phyloP scores from a whole-genome alignment of 768 basidiomycete genomes.

The Leccinum subgranulosum region DNA sequence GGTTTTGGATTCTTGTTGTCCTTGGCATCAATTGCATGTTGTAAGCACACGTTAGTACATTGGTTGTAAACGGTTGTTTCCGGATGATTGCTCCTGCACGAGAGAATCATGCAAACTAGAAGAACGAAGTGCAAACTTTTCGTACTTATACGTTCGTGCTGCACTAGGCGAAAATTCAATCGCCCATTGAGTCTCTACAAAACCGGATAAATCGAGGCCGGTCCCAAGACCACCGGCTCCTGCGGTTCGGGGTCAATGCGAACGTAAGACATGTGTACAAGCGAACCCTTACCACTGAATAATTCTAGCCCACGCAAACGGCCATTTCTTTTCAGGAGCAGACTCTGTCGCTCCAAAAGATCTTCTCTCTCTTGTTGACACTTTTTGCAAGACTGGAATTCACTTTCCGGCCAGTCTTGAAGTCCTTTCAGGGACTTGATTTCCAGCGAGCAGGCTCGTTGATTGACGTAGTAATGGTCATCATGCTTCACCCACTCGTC shows the following conservation, averaged over 20 bases:
- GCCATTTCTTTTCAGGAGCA: slow-evolving; percentile 36
- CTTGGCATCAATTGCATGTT: slow-evolving; percentile 50
- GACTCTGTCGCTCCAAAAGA: slow-evolving; percentile 25
- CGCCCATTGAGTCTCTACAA: slow-evolving; percentile 65
- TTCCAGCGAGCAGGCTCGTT: slow-evolving; percentile 20
- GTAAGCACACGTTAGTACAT: slow-evolving; percentile 56
- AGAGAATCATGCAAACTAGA: neutral
- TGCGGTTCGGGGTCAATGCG: slow-evolving; percentile 22
- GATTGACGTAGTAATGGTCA: slow-evolving; percentile 59
- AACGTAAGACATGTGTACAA: neutral
- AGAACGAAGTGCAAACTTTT: neutral
- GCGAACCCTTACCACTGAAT: slow-evolving; percentile 52
- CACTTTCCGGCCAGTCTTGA: slow-evolving; percentile 21
- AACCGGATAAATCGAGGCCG: slow-evolving; percentile 59
- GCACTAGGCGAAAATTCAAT: slow-evolving; percentile 64
- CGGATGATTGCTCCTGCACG: slow-evolving; percentile 59
- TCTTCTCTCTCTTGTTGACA: slow-evolving; percentile 39
- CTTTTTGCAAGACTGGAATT: slow-evolving; percentile 36
- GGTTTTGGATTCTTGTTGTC: slow-evolving; percentile 40
- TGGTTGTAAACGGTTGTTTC: slow-evolving; percentile 60
- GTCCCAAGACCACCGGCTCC: slow-evolving; percentile 75
- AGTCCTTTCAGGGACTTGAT: slow-evolving; percentile 21
- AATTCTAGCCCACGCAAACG: slow-evolving; percentile 62
- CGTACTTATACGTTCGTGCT: slow-evolving; percentile 61
- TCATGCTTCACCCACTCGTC: slow-evolving; percentile 45